Base-by-base conservation (phyloP, 2,329 filamentous ascomycete genomes). In the Penicillium psychrosexuale region DNA sequence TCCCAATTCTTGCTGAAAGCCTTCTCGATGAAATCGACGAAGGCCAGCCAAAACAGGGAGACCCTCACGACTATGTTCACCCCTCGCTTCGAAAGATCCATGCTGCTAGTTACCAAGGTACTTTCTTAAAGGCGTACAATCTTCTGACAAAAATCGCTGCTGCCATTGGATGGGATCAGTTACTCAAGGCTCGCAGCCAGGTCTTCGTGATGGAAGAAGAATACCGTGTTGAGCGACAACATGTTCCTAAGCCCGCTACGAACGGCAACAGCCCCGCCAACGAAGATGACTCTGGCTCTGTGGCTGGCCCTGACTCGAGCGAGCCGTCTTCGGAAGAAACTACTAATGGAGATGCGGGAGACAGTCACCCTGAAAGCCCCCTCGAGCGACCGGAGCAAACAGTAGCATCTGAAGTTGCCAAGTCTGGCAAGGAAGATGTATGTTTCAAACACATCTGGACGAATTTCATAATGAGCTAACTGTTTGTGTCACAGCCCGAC, bases 141-240 rank as follows among this genome's bases (percentile, higher is more conserved):
- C 88, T 99, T 33, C 80, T 99, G 58, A 97, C 94, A 0, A 93
- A 97, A 71, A 93, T 99, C 79, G 96, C 93, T 0, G 88, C 91
- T 58, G 93, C 94, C 74, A 97, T 99, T 65, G 94, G 94, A 37
- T 99, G 94, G 94, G 94, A 99, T 66, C 91, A 97, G 69, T 81
- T 99, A 22, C 79, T 99, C 48, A 95, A 91, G 74, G 96, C 95
- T 67, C 84, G 94, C 63, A 97, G 93, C 77, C 92, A 93, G 60
- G 94, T 99, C 1, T 99, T 99, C 66, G 94, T 99, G 46, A 99
- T 99, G 94, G 94, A 99, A 72, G 94, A 99, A 69, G 94, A 99
- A 73, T 99, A 99, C 71, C 86, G 94, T 46, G 89, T 87, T 53
- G 94, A 97, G 75, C 71, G 74, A 19, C 70, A 78, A 42, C 67